phyloP scores from a whole-genome alignment of 2,329 filamentous ascomycete genomes.

The Ceratocystis alfenasii region DNA sequence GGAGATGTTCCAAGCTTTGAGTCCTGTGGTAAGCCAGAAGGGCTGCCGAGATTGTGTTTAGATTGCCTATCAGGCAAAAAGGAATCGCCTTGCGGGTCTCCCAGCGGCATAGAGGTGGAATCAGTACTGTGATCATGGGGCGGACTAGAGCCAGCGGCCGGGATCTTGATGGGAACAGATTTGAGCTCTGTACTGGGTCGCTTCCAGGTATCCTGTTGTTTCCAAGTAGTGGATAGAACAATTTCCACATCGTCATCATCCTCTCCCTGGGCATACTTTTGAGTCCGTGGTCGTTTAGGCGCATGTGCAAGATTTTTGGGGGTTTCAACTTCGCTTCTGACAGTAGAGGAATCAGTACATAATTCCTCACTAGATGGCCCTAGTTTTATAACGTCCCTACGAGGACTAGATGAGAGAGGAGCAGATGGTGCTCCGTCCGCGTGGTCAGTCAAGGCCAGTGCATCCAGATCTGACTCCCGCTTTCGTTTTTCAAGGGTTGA shows the following conservation, averaged over 20 bases:
- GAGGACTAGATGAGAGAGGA: background rate
- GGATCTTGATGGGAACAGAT: background rate
- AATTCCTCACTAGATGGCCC: conserved; percentile 10
- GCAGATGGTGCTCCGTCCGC: background rate
- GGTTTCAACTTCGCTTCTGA: background rate
- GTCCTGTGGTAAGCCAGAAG: background rate
- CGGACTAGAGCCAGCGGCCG: background rate
- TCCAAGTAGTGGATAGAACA: background rate
- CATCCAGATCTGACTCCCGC: background rate
- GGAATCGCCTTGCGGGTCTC: background rate
- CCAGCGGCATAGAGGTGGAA: background rate
- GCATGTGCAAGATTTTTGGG: background rate
- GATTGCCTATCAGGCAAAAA: background rate
- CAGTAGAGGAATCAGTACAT: background rate
- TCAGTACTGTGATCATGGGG: background rate
- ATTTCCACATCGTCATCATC: conserved; percentile 2
- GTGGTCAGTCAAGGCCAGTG: too few relatives aligned
- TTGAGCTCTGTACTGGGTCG: background rate
- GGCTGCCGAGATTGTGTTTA: too few relatives aligned
- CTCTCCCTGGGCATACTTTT: background rate
- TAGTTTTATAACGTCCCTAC: background rate
- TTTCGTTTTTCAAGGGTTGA: conserved; percentile 7
- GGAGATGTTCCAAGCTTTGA: background rate
- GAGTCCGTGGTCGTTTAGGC: conserved; percentile 11
- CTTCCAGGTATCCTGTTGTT: background rate